Base-by-base conservation (phyloP, 106 monocot genomes). In the Amphibolis antarctica region DNA sequence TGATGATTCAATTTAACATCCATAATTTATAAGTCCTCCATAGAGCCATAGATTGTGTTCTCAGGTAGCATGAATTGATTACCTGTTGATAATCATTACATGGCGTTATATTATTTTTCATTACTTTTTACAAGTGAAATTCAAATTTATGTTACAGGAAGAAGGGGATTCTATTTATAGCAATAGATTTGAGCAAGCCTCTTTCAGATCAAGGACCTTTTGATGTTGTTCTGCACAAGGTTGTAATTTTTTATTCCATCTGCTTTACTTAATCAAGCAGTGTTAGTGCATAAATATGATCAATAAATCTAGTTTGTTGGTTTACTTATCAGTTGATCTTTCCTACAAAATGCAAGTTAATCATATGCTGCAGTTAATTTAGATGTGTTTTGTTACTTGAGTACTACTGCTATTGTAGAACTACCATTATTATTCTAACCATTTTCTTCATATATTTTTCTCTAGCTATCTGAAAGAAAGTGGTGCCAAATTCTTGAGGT, bases 161-260 rank as follows among this genome's bases (percentile, higher is more conserved):
- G 66, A 93, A 85, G 60, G 93, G 93, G 23, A 88, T 93, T 69
- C 55, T 66, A n/a, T 88, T 93, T 72, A 80, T 88, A 63, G 75
- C 82, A 51, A 93, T 93, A 66, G 88, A 93, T 47, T 76, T 74
- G 20, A 74, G 57, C 29, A 76, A 66, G 19, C 81, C 88, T 46
- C 88, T 93, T 44, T 74, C 74, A 60, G 88, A 85, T 19, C 93
- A 93, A 93, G 93, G 93, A 42, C 93, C 93, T 51, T 93, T 93
- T 67, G 85, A 93, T 51, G 73, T 93, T 55, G 76, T 93, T 49
- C 71, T 93, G 55, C 93, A 93, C 46, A 93, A 93, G 88, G 93
- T 93, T 19, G 64, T 75, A 21, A 43, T 10, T 26, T 26, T 27
- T 36, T 28, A 46, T 46, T 58, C 13, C 9, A 65, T 44, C 12